These are phyloP conservation scores for Austropuccinia psidii DNA, from an alignment of 1,284 basidiomycete genomes.

Conservation along the genomic window DNA sequence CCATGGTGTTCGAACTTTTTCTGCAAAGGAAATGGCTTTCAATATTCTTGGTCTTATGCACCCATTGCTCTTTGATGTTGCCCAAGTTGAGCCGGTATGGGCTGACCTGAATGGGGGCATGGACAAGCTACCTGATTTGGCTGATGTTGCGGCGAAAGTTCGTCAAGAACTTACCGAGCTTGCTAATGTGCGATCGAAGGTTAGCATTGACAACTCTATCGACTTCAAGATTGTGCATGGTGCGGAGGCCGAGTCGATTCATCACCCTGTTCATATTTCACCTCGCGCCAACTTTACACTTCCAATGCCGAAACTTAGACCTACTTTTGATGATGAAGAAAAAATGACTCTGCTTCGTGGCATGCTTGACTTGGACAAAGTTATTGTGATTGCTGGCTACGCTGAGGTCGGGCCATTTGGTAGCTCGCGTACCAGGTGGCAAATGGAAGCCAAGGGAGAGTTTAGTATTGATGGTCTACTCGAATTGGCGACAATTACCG, in stretches of 20 bases:
- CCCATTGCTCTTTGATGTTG: slow-evolving; percentile 97
- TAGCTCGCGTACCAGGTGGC: slow-evolving; percentile 96
- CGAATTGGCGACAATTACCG: slow-evolving; percentile 99
- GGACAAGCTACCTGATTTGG: slow-evolving; percentile 90
- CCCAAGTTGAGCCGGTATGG: slow-evolving; percentile 99
- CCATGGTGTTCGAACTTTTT: slow-evolving; percentile 93
- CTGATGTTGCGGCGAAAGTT: slow-evolving; percentile 80
- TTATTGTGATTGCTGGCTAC: slow-evolving; percentile 90
- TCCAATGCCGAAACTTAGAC: slow-evolving; percentile 69
- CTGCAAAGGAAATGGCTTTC: slow-evolving; percentile 99
- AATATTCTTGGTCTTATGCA: slow-evolving; percentile 97
- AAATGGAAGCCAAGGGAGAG: slow-evolving; percentile 90
- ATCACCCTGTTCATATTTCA: slow-evolving; percentile 85
- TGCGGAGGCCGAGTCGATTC: slow-evolving; percentile 79
- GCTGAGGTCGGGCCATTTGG: slow-evolving; percentile 99
- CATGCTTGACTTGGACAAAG: slow-evolving; percentile 87
- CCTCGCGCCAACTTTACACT: slow-evolving; percentile 96
- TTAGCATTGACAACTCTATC: slow-evolving; percentile 84
- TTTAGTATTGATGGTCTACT: slow-evolving; percentile 95
- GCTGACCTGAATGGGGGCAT: slow-evolving; percentile 94
- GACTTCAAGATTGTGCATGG: slow-evolving; percentile 91
- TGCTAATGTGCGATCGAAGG: slow-evolving; percentile 82
- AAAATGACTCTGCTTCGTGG: slow-evolving; percentile 56
- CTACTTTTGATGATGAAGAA: slow-evolving; percentile 30
- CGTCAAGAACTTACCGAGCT: slow-evolving; percentile 67